Conservation (phyloP, 2,329 filamentous ascomycete species). For the Fusarium pseudonygamai region DNA sequence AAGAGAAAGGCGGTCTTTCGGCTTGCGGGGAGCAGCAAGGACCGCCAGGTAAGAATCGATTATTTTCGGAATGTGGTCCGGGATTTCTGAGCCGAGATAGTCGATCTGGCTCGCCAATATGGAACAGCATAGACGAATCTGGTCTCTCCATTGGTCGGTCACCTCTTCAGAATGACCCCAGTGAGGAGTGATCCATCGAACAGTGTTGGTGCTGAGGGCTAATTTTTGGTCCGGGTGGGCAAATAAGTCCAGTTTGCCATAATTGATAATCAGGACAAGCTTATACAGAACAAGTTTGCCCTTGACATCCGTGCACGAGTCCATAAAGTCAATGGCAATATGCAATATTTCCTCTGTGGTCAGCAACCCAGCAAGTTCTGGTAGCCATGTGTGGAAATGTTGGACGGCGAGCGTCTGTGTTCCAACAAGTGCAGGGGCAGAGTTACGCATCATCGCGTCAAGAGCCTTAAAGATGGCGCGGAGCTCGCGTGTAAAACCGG, state of each 20-base stretch:
- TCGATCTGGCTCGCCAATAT: conserved; percentile 88
- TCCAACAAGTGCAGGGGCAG: conserved; percentile 85
- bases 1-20: conserved; percentile 78
- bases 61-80: conserved; percentile 89
- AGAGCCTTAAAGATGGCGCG: conserved; percentile 89
- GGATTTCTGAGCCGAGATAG: conserved; percentile 80
- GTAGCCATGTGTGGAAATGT: conserved; percentile 97
- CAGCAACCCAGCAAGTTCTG: conserved; percentile 82
- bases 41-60: conserved; percentile 89
- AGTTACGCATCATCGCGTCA: conserved; percentile 88
- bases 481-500: conserved; percentile 82
- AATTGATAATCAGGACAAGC: conserved; percentile 90
- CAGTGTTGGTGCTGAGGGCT: conserved; percentile 80
- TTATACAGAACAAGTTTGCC: conserved; percentile 94
- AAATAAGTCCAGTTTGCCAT: conserved; percentile 84
- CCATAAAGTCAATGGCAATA: conserved; percentile 92
- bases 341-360: conserved; percentile 86
- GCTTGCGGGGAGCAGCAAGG: conserved; percentile 61
- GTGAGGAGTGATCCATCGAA: conserved; percentile 90
- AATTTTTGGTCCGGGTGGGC: conserved; percentile 78
- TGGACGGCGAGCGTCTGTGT: conserved; percentile 96
- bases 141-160: conserved; percentile 88
- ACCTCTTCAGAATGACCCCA: conserved; percentile 82
- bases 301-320: conserved; percentile 86
- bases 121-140: conserved; percentile 92